Base-by-base conservation (phyloP, 1,284 basidiomycete genomes). In the Sporisorium graminicola region DNA sequence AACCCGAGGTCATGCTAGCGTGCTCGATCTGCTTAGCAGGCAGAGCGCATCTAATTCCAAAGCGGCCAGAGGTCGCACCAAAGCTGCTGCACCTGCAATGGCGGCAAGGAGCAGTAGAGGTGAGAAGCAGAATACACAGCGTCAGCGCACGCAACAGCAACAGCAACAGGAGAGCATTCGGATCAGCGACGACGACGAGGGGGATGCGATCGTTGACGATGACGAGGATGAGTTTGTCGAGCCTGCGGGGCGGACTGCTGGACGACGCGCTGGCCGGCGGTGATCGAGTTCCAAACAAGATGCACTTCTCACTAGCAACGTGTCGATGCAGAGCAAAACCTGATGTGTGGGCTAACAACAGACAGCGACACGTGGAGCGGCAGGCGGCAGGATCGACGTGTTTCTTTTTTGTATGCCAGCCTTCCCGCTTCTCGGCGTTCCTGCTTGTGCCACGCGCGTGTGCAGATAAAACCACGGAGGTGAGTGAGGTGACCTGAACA, bases 201-300 rank as follows among this genome's bases (percentile, higher is more conserved):
- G 44, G 22, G 65, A 62, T 14, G 59, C 46, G 9, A 61, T 58
- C 20, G 59, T 56, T 37, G 70, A 27, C 9, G 66, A 74, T 24
- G 63, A 71, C 9, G 69, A 72, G 24, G 74, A 68, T 27, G 75
- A 73, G 7, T 76, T 76, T 60, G 68, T 68, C 5, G 68, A 68
- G 53, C 64, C 67, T 12, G 33, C 67, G 14, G 46, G 42, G 37
- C 31, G 51, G 24, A 26, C 43, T 8, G 40, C 55, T 53, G 27
- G 51, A 14, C 50, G 67, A 18, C 29, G 60, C 3, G 14, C 43
- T 20, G 57, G 52, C 1, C 60, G 68, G 14, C 61, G 68, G n/a
- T 70, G 29, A 61, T 18, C 22, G 4, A 26, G 16, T 16, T 14
- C 26, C 18, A 14, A 33, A 16, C 27, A 2, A 14, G 12, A 22